Conservation (phyloP, 345 rosid species). For the Carallia brachiata region DNA sequence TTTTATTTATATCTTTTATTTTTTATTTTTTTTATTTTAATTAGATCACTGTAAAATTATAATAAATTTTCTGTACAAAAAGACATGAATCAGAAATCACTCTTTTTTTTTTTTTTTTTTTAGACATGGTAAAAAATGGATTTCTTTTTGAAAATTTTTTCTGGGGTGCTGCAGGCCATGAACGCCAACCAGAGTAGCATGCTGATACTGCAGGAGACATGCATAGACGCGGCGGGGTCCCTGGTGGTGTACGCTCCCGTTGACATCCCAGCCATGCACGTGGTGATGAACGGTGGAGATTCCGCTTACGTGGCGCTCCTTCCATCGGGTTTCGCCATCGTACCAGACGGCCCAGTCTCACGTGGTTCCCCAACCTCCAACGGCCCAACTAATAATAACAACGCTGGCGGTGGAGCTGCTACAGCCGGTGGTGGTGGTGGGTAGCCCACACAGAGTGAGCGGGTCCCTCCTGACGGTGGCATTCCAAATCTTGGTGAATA, state of each 20-base stretch:
- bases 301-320: slow-evolving; percentile 89
- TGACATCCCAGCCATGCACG: slow-evolving; percentile 92
- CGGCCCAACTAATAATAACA: slow-evolving; percentile 26
- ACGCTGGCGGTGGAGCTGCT: background rate
- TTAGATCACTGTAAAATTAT: too few species aligned
- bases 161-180: slow-evolving; percentile 55
- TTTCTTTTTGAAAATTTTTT: background rate
- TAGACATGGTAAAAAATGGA: too few species aligned
- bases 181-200: slow-evolving; percentile 89
- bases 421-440: background rate
- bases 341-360: slow-evolving; percentile 59
- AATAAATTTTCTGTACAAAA: too few species aligned
- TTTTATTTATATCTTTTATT: too few species aligned
- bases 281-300: slow-evolving; percentile 96
- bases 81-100: too few species aligned
- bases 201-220: slow-evolving; percentile 93
- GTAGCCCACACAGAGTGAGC: slow-evolving; percentile 46
- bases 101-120: background rate
- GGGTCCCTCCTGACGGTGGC: slow-evolving; percentile 95
- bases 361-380: slow-evolving; percentile 22
- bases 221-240: slow-evolving; percentile 91
- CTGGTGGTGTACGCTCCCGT: slow-evolving; percentile 99
- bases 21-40: too few species aligned
- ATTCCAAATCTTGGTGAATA: slow-evolving; percentile 92
- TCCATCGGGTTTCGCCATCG: slow-evolving; percentile 88